These are phyloP conservation scores for Durusdinium trenchii DNA, from an alignment of 73 alveolate species.

Conservation along the genomic window DNA sequence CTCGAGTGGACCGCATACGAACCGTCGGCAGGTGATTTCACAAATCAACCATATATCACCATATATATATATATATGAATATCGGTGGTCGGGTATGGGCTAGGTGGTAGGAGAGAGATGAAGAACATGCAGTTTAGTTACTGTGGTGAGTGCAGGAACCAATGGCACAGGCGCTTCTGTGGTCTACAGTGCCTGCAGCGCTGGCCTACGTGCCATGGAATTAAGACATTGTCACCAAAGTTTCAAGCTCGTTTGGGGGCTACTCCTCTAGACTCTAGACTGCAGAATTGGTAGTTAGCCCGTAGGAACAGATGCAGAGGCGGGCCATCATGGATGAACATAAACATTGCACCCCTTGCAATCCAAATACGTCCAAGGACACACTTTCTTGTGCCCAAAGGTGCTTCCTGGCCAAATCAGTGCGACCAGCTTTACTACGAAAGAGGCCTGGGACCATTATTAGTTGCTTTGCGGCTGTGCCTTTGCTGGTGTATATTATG, in stretches of 20 bases:
- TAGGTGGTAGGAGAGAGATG: background rate
- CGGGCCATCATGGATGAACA: background rate
- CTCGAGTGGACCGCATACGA: no score
- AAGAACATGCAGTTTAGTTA: background rate
- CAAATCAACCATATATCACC: no score
- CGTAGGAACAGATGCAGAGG: background rate
- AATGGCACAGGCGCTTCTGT: constrained; percentile 77
- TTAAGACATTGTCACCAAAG: background rate
- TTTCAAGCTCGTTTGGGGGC: background rate
- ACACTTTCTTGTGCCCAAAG: background rate
- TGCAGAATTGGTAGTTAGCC: background rate
- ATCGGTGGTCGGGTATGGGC: background rate
- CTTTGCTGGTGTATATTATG: no score
- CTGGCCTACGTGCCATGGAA: constrained; percentile 51
- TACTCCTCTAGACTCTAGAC: background rate
- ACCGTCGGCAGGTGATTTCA: no score
- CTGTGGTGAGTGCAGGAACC: constrained; percentile 89
- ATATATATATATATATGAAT: no score
- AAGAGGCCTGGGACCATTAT: background rate
- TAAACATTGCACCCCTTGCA: background rate
- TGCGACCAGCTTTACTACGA: background rate
- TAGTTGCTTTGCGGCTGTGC: no score
- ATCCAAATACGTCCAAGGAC: background rate
- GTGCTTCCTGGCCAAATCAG: constrained; percentile 69
- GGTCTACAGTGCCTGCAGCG: constrained; percentile 92